Percentiles rank a stretch among this genome's conserved stretches.
Conservation (phyloP, 352 stramenopile genomes). For the Pilasporangium apinafurcum region DNA sequence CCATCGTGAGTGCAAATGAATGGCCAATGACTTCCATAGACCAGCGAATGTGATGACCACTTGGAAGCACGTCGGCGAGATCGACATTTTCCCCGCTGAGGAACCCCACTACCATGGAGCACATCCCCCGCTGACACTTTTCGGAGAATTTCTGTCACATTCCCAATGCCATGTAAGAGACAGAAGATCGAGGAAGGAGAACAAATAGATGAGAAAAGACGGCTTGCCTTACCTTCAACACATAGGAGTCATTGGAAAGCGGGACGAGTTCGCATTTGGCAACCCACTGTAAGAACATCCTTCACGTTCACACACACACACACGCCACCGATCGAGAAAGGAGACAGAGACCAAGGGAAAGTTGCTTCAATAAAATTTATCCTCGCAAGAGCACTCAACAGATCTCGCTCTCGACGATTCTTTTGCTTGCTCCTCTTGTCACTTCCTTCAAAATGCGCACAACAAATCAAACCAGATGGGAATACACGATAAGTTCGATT, state of each 20-base stretch:
- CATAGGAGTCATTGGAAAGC: conserved; percentile 53
- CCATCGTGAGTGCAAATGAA: conserved; percentile 79
- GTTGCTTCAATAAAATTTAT: too few species aligned
- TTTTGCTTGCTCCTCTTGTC: too few species aligned
- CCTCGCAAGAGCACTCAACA: too few species aligned
- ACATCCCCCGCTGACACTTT: conserved; percentile 81
- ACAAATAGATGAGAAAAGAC: background rate
- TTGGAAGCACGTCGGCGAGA: conserved; percentile 46
- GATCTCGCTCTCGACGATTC: too few species aligned
- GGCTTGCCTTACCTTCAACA: conserved; percentile 56
- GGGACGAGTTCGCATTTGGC: conserved; percentile 84
- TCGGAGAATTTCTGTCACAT: conserved; percentile 74
- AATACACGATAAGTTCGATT: too few species aligned
- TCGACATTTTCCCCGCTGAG: conserved; percentile 52
- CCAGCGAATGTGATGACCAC: conserved; percentile 75
- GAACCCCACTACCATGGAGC: conserved; percentile 72
- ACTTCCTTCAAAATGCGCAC: too few species aligned
- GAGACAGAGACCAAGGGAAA: too few species aligned
- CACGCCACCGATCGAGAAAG: background rate
- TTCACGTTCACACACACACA: background rate
- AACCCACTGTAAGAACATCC: conserved; percentile 86
- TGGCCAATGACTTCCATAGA: conserved; percentile 84
- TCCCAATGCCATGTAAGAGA: background rate
- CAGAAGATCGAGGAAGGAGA: background rate
- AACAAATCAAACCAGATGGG: too few species aligned